Base-by-base conservation (phyloP, 2,329 filamentous ascomycete species). In the Didymellaceae sp. region DNA sequence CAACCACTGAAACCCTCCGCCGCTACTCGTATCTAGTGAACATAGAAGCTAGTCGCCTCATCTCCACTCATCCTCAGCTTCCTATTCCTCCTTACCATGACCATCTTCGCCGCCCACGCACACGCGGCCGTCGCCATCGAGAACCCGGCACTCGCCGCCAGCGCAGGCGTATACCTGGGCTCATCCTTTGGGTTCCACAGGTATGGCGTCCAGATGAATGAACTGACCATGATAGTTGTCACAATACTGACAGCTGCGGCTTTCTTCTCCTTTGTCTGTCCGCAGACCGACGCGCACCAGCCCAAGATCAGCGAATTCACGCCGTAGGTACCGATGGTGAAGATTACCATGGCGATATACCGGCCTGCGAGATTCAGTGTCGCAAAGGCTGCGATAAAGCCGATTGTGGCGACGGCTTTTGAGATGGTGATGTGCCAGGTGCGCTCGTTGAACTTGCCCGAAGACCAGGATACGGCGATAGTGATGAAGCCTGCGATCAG, bases 381-480 rank as follows among this genome's bases (percentile, higher is more conserved):
- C 1, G 86, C 87, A 7, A 84, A 84, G 61, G 77, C 77, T 40
- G 90, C 77, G 59, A 90, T 86, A 72, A 88, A 91, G 4, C 85
- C 82, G 0, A 75, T 74, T 3, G 90, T 77, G 9, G 83, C 82
- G 34, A 89, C 75, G 47, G 77, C 80, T 13, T 89, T 77, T 0
- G 88, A 87, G 1, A 84, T 50, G 0, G 78, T 78, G 52, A 90
- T 80, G 70, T 91, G 88, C 67, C 82, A 83, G 70, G 85, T 90
- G 7, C 88, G 82, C 72, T 91, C 88, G 18, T 86, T 86, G 0
- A 85, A 88, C 32, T 79, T 80, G 68, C 90, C 88, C 10, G 88
- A 86, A 66, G 89, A 86, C 79, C 83, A 86, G 4, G 87, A 85
- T 58, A 89, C 89, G 30, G 78, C 52, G 58, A 86, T 84, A 1